phyloP scores from a whole-genome alignment of 768 basidiomycete species.

The Suillus brevipes region DNA sequence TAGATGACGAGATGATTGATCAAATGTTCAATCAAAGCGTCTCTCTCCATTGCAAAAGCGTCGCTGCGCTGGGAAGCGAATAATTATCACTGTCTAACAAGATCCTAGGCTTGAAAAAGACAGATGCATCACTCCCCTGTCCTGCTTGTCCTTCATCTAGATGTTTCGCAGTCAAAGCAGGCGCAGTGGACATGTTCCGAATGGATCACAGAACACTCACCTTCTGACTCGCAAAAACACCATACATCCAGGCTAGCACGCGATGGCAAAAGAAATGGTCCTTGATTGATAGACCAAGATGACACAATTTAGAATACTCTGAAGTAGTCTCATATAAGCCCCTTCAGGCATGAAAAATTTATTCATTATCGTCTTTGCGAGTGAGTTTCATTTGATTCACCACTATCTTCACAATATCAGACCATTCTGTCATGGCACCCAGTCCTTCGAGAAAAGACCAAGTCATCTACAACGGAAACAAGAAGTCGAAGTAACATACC shows the following conservation, averaged over 20 bases:
- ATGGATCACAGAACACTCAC: background rate
- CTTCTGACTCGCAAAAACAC: background rate
- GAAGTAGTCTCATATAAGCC: background rate
- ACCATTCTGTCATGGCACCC: constrained; percentile 93
- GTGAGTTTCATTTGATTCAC: constrained; percentile 50
- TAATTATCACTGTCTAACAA: background rate
- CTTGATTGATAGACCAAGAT: background rate
- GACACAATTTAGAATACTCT: background rate
- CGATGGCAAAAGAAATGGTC: background rate
- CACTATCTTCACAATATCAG: constrained; percentile 77
- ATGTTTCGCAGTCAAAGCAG: too few relatives aligned
- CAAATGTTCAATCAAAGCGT: background rate
- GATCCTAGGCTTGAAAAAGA: background rate
- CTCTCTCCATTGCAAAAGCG: too few relatives aligned
- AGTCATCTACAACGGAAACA: background rate
- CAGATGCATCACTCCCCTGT: background rate
- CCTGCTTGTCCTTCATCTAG: too few relatives aligned
- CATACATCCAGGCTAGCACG: background rate
- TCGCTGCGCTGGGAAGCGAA: background rate
- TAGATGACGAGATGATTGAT: background rate
- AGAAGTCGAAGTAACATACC: constrained; percentile 48
- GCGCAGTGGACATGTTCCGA: background rate
- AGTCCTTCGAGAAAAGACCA: background rate
- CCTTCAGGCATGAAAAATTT: background rate
- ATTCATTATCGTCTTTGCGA: background rate